Evolutionary conservation across 148 eudicot species (phyloP).

Genomic region (Dysphania ambrosioides): DNA sequence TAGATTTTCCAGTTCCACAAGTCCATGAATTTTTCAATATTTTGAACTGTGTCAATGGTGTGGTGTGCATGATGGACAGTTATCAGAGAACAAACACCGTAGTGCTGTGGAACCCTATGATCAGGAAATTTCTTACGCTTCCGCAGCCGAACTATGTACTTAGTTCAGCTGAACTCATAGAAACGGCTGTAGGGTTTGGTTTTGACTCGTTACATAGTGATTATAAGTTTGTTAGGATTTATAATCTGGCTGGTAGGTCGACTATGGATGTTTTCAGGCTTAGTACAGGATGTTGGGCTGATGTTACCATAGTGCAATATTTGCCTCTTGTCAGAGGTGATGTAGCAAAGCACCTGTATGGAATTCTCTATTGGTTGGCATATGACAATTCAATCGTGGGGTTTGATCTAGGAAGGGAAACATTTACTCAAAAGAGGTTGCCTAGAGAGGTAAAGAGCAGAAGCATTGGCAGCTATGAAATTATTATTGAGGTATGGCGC

Average conservation of each 20-base stretch:
- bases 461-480: too few species aligned
- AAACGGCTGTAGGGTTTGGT: constrained; percentile 10
- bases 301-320: too few species aligned
- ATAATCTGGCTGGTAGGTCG: not conserved
- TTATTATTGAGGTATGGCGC: constrained; percentile 10
- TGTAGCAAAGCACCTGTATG: not conserved
- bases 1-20: not conserved
- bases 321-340: not conserved
- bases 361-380: constrained; percentile 19
- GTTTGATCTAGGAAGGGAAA: constrained; percentile 18
- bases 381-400: not conserved
- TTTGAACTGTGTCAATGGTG: constrained; percentile 13
- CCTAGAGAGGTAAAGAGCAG: constrained; percentile 13
- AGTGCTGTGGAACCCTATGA: constrained; percentile 26
- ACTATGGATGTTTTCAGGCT: constrained; percentile 16
- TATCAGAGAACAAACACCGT: constrained; percentile 1
- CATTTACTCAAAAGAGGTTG: not conserved
- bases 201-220: constrained; percentile 9
- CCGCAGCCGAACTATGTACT: not conserved
- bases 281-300: not conserved
- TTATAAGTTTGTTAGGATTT: constrained; percentile 17
- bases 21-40: not conserved
- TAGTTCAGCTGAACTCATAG: not conserved
- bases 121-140: constrained; percentile 11
- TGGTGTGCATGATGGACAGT: constrained; percentile 15